Evolutionary conservation across 306 rosid genomes (phyloP).

Genomic region (Cotoneaster glaucophyllus): DNA sequence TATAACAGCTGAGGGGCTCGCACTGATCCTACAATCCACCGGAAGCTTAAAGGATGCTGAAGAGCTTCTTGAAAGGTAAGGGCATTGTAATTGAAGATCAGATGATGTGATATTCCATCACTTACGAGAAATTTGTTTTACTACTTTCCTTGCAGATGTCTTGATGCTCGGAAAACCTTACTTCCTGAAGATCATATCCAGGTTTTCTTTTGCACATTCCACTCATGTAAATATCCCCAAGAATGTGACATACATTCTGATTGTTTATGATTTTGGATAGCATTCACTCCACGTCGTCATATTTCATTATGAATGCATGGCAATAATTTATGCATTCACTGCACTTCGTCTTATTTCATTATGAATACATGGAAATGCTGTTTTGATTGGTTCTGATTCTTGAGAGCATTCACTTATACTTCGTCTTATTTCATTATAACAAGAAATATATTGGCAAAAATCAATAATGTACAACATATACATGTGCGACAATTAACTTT

Average conservation of each 20-base stretch:
- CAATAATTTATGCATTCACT: neutral
- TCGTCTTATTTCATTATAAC: neutral
- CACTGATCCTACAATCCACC: conserved; percentile 55
- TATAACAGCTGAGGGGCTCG: conserved; percentile 69
- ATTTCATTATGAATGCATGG: neutral
- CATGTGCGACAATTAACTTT: neutral
- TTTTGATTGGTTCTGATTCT: too few relatives aligned
- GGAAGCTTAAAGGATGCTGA: conserved; percentile 53
- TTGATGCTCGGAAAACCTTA: conserved; percentile 52
- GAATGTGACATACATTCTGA: neutral
- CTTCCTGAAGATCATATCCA: conserved; percentile 67
- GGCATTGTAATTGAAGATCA: neutral
- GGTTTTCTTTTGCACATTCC: conserved; percentile 32
- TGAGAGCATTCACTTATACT: too few relatives aligned
- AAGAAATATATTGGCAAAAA: too few relatives aligned
- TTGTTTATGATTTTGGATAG: neutral
- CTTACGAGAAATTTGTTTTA: neutral
- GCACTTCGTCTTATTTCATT: neutral
- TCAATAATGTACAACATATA: neutral
- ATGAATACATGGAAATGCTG: neutral
- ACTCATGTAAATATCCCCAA: neutral
- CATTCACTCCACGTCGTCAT: neutral
- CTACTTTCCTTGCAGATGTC: conserved; percentile 45
- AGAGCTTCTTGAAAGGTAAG: conserved; percentile 85
- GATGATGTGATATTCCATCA: neutral